phyloP scores from a whole-genome alignment of 2,329 filamentous ascomycete species.

The Aspergillus chevalieri region DNA sequence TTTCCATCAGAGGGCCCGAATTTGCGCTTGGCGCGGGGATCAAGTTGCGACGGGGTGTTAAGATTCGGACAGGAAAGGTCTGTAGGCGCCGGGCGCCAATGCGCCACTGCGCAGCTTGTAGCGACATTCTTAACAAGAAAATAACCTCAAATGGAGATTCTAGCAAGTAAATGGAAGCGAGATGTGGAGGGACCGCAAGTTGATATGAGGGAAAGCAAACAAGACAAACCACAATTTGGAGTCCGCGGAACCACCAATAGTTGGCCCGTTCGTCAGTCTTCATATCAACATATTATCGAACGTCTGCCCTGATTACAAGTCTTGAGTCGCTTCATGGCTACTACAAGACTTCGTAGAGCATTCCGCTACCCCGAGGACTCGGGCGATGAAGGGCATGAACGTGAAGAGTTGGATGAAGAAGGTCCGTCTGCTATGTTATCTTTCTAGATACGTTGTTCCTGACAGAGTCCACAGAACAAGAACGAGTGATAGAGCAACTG shows the following conservation, averaged over 20 bases:
- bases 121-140: slow-evolving; percentile 10
- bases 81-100: slow-evolving; percentile 12
- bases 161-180: background rate
- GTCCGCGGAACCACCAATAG: slow-evolving; percentile 5
- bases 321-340: slow-evolving; percentile 34
- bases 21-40: slow-evolving; percentile 46
- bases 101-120: slow-evolving; percentile 12
- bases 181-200: slow-evolving; percentile 3
- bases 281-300: background rate
- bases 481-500: slow-evolving; percentile 33
- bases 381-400: slow-evolving; percentile 45
- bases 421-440: slow-evolving; percentile 42
- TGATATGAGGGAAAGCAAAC: slow-evolving; percentile 6
- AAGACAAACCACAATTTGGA: slow-evolving; percentile 11
- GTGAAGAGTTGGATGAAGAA: slow-evolving; percentile 68
- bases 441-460: background rate
- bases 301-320: slow-evolving; percentile 5
- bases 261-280: slow-evolving; percentile 1
- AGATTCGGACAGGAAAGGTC: slow-evolving; percentile 6
- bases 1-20: slow-evolving; percentile 47
- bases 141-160: slow-evolving; percentile 6
- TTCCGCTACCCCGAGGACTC: slow-evolving; percentile 68
- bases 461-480: slow-evolving; percentile 32
- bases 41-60: slow-evolving; percentile 35
- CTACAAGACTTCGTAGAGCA: slow-evolving; percentile 64